Conservation (phyloP, 2,329 filamentous ascomycete genomes). For the Shiraia sp. region DNA sequence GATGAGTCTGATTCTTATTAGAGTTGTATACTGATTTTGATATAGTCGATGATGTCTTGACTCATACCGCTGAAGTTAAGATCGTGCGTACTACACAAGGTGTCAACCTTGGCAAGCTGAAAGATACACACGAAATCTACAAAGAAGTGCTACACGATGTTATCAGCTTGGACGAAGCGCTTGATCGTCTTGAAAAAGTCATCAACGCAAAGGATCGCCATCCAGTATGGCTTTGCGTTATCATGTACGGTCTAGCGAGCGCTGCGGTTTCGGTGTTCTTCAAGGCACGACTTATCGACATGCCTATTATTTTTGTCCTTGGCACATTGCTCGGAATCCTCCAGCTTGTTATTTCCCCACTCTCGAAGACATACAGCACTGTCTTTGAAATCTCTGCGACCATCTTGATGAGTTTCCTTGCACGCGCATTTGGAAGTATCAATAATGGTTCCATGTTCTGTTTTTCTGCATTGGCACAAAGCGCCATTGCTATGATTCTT, state of each 20-base stretch:
- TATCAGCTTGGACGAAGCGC: constrained; percentile 71
- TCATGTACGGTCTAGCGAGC: constrained; percentile 75
- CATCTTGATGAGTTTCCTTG: constrained; percentile 53
- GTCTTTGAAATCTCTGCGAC: constrained; percentile 54
- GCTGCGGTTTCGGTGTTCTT: constrained; percentile 79
- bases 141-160: constrained; percentile 77
- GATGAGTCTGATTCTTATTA: too few relatives aligned
- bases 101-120: constrained; percentile 72
- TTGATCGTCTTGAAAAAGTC: constrained; percentile 64
- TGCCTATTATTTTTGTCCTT: constrained; percentile 75
- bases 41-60: constrained; percentile 65
- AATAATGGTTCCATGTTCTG: constrained; percentile 48
- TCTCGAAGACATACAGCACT: constrained; percentile 67
- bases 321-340: constrained; percentile 74
- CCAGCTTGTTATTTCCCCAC: constrained; percentile 73
- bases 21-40: too few relatives aligned
- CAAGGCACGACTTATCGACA: constrained; percentile 72
- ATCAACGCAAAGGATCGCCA: constrained; percentile 61
- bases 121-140: constrained; percentile 75
- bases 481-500: constrained; percentile 54
- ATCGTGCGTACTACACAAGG: constrained; percentile 71
- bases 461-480: constrained; percentile 54
- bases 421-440: constrained; percentile 53
- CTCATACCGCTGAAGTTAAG: constrained; percentile 78
- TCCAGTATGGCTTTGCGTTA: constrained; percentile 54